Conservation (phyloP, 2,329 filamentous ascomycete species). For the Beauveria sp. region DNA sequence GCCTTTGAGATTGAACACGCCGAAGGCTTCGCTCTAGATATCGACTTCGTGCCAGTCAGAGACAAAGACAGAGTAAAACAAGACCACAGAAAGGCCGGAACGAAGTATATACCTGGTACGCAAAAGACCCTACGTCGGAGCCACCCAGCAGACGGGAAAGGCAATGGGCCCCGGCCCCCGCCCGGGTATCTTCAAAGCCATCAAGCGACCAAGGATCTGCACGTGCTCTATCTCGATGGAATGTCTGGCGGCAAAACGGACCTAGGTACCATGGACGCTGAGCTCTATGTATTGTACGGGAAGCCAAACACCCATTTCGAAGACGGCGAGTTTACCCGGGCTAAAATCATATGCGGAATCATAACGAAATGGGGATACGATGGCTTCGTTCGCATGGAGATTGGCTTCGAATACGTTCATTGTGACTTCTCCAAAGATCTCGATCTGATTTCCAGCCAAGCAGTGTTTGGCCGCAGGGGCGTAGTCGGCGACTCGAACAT, state of each 20-base stretch:
- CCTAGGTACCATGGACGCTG: conserved; percentile 60
- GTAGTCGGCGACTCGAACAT: conserved; percentile 20
- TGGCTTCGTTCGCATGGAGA: conserved; percentile 59
- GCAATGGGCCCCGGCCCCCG: background rate
- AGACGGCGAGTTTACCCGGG: conserved; percentile 43
- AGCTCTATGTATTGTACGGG: conserved; percentile 51
- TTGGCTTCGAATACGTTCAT: conserved; percentile 63
- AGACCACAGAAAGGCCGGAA: background rate
- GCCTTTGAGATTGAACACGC: conserved; percentile 74
- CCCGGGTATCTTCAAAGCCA: conserved; percentile 62
- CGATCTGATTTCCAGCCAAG: conserved; percentile 26
- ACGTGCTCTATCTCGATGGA: conserved; percentile 62
- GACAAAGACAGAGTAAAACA: background rate
- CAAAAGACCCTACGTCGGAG: conserved; percentile 1
- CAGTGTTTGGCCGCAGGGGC: conserved; percentile 16
- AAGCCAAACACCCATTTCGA: conserved; percentile 18
- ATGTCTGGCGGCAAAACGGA: conserved; percentile 58
- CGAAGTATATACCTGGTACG: background rate
- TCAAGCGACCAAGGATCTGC: conserved; percentile 46
- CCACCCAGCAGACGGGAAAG: background rate
- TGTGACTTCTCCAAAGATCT: conserved; percentile 50
- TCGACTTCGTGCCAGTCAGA: background rate
- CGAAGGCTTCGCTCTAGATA: conserved; percentile 46
- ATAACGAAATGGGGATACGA: conserved; percentile 50
- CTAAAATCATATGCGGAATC: conserved; percentile 47